phyloP scores from a whole-genome alignment of 306 rosid species.

The Bauhinia variegata region DNA sequence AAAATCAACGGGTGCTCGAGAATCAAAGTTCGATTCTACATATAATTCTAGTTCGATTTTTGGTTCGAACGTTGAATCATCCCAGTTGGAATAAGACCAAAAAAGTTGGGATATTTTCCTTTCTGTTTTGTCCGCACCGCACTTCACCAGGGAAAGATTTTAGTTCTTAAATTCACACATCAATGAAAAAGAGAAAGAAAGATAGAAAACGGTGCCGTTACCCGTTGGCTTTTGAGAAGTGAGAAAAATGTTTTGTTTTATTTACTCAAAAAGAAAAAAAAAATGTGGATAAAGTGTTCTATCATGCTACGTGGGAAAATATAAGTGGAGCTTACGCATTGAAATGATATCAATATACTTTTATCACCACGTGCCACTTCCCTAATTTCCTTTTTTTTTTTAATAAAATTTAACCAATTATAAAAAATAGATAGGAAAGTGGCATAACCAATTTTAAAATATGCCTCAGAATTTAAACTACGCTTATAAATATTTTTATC shows the following conservation, averaged over 20 bases:
- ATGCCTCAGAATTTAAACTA: too few relatives aligned
- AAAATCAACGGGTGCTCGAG: neutral
- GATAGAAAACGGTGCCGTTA: neutral
- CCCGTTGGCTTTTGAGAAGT: neutral
- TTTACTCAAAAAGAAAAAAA: neutral
- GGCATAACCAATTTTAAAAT: too few relatives aligned
- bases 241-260: neutral
- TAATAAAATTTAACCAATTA: too few relatives aligned
- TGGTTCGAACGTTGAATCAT: constrained; percentile 11
- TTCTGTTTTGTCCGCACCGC: neutral
- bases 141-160: neutral
- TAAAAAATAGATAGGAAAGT: too few relatives aligned
- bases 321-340: neutral
- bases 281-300: neutral
- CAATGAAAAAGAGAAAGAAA: too few relatives aligned
- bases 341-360: neutral
- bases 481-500: too few relatives aligned
- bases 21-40: constrained; percentile 20
- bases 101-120: neutral
- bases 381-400: too few relatives aligned
- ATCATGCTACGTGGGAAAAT: neutral
- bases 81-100: neutral
- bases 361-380: neutral
- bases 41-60: constrained; percentile 22
- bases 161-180: too few relatives aligned